Conservation (phyloP, 805 yeast genomes). For the Schizosaccharomyces octosporus region DNA sequence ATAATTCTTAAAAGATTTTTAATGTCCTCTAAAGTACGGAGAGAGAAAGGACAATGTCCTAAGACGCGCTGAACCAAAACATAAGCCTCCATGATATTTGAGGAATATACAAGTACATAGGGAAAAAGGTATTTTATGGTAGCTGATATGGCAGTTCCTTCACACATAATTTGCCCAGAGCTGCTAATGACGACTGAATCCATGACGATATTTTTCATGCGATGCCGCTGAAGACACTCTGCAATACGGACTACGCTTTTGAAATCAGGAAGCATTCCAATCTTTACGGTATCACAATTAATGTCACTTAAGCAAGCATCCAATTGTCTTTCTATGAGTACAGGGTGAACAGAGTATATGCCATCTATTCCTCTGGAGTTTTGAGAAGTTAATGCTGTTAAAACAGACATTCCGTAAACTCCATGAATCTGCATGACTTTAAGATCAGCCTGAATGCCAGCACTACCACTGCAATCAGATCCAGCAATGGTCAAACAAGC, state of each 20-base stretch:
- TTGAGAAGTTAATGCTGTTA: slow-evolving; percentile 61
- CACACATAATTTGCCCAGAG: background rate
- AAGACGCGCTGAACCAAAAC: background rate
- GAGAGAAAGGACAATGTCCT: no score
- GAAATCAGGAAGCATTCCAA: slow-evolving; percentile 11
- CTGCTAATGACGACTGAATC: background rate
- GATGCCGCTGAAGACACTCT: background rate
- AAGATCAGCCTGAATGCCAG: slow-evolving; percentile 2
- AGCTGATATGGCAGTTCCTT: background rate
- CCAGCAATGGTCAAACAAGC: slow-evolving; percentile 1
- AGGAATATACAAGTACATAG: background rate
- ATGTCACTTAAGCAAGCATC: slow-evolving; percentile 35
- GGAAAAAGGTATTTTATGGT: background rate
- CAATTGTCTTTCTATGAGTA: slow-evolving; percentile 24
- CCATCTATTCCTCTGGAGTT: slow-evolving; percentile 26
- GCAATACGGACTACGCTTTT: background rate
- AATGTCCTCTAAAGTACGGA: slow-evolving; percentile 18
- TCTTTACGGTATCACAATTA: slow-evolving; percentile 41
- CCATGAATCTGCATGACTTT: background rate
- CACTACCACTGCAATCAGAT: slow-evolving; percentile 1
- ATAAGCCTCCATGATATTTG: background rate
- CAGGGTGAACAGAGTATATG: slow-evolving; percentile 18
- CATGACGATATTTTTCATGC: background rate
- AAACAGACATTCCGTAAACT: slow-evolving; percentile 43
- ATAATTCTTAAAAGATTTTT: slow-evolving; percentile 19